A percentile compares a stretch with the other conserved stretches of the same genome.
Evolutionary conservation across 345 rosid genomes (phyloP).

Genomic region (Punica granatum): DNA sequence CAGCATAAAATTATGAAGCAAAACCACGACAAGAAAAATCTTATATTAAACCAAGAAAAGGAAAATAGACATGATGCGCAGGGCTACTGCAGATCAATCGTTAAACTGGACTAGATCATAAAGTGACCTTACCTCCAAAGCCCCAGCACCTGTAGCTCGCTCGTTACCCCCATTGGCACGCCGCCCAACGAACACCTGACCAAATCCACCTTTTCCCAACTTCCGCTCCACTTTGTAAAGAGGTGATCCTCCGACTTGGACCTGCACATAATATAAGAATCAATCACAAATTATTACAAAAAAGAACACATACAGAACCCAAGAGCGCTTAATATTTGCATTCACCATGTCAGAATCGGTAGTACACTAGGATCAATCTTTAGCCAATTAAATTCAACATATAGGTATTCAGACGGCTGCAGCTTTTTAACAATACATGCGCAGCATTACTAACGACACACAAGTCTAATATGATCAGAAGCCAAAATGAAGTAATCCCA

Average conservation of each 20-base stretch:
- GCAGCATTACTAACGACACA: background rate
- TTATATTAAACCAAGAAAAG: background rate
- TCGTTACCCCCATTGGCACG: conserved; percentile 63
- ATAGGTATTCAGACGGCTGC: background rate
- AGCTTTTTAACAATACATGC: background rate
- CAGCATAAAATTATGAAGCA: background rate
- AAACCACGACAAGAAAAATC: background rate
- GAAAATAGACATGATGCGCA: conserved; percentile 3
- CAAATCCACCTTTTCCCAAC: conserved; percentile 98
- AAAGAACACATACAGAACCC: background rate
- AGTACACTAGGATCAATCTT: background rate
- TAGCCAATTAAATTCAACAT: background rate
- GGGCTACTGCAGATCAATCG: background rate
- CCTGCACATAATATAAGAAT: conserved; percentile 29
- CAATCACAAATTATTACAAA: background rate
- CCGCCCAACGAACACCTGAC: conserved; percentile 97
- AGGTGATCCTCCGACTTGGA: conserved; percentile 94
- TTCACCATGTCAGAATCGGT: background rate
- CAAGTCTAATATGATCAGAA: background rate
- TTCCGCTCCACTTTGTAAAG: conserved; percentile 72
- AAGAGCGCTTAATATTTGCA: too few relatives aligned
- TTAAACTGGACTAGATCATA: background rate
- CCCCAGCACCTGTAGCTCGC: conserved; percentile 66
- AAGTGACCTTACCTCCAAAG: conserved; percentile 55
- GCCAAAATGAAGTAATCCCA: background rate